phyloP scores from a whole-genome alignment of 2,329 filamentous ascomycete genomes.

The Colletotrichum orbiculare region DNA sequence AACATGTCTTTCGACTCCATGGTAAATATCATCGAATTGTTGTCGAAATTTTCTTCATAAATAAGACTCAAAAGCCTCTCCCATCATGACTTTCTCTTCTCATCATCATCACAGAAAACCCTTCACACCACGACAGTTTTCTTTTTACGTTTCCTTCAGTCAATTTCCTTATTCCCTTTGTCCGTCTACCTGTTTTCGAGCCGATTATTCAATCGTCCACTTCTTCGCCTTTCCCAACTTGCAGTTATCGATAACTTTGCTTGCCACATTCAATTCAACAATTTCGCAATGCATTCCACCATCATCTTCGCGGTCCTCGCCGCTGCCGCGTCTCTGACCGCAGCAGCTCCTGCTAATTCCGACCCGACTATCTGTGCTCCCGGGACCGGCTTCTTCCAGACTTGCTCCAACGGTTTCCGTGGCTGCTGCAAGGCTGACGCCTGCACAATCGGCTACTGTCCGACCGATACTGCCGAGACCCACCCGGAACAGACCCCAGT shows the following conservation, averaged over 20 bases:
- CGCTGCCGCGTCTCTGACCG: slow-evolving; percentile 10
- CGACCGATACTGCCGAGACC: slow-evolving; percentile 1
- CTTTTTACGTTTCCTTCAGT: slow-evolving; percentile 5
- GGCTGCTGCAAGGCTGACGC: slow-evolving; percentile 32
- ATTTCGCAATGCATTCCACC: slow-evolving; percentile 30
- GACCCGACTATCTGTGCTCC: slow-evolving; percentile 21
- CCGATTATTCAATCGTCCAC: slow-evolving; percentile 5
- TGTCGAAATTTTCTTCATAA: background rate
- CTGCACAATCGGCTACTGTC: slow-evolving; percentile 24
- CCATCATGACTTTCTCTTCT: background rate
- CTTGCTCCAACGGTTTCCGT: slow-evolving; percentile 31
- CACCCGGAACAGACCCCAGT: too few relatives aligned
- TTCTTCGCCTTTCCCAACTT: background rate
- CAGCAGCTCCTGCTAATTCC: slow-evolving; percentile 3
- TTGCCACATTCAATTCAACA: background rate
- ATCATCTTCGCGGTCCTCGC: slow-evolving; percentile 19
- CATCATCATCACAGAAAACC: slow-evolving; percentile 20
- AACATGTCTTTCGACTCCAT: background rate
- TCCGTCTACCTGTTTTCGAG: slow-evolving; percentile 22
- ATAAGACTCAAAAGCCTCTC: slow-evolving; percentile 18
- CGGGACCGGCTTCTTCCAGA: slow-evolving; percentile 32
- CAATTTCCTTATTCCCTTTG: slow-evolving; percentile 33
- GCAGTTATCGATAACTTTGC: background rate
- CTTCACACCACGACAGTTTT: background rate
- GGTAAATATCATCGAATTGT: background rate